phyloP scores from a whole-genome alignment of 129 eudicot species.

The Sambucus nigra region DNA sequence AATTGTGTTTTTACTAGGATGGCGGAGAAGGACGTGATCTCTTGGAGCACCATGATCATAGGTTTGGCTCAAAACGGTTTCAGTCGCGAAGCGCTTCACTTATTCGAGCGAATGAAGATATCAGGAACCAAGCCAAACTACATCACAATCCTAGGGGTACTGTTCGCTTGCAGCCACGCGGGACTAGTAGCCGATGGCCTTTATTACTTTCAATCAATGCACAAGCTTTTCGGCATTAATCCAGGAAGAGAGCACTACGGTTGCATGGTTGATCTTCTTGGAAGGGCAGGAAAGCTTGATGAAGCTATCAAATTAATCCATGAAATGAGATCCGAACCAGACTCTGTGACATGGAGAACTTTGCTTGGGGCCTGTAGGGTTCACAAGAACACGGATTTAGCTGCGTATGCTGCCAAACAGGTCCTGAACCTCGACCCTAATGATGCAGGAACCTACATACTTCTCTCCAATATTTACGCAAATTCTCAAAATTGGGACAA shows the following conservation, averaged over 20 bases:
- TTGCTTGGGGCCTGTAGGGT: conserved; percentile 59
- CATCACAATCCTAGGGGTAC: conserved; percentile 52
- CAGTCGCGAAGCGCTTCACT: conserved; percentile 43
- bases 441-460: conserved; percentile 49
- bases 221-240: conserved; percentile 33
- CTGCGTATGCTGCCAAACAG: conserved; percentile 49
- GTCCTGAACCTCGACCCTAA: conserved; percentile 47
- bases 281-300: conserved; percentile 53
- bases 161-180: conserved; percentile 77
- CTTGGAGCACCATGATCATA: conserved; percentile 75
- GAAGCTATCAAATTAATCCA: conserved; percentile 50
- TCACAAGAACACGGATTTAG: conserved; percentile 48
- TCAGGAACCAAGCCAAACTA: conserved; percentile 52
- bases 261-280: conserved; percentile 71
- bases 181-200: conserved; percentile 44
- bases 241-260: conserved; percentile 70
- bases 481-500: conserved; percentile 54
- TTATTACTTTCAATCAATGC: conserved; percentile 51
- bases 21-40: conserved; percentile 55
- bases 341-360: conserved; percentile 59
- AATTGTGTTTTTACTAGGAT: conserved; percentile 31
- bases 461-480: conserved; percentile 52
- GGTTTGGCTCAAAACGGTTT: conserved; percentile 79
- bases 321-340: conserved; percentile 49
- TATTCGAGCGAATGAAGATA: conserved; percentile 39